These are phyloP conservation scores for Phytopythium oedochilum DNA, from an alignment of 352 stramenopile genomes.

Conservation along the genomic window DNA sequence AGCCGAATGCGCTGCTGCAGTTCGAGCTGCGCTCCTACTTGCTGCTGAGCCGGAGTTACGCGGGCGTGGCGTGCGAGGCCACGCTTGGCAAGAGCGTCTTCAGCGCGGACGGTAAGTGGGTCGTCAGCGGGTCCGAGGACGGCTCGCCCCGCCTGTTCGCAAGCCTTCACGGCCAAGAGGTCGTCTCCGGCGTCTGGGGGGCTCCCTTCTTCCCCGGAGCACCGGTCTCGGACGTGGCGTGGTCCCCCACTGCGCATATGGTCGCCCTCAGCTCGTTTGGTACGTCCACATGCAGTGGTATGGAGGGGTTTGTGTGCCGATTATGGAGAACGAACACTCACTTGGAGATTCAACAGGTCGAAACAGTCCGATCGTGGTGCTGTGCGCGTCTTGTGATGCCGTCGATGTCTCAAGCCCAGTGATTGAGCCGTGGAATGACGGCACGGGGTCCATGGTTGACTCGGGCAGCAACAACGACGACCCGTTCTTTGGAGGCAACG, in stretches of 20 bases:
- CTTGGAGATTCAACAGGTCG: conserved; percentile 17
- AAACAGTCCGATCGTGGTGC: conserved; percentile 55
- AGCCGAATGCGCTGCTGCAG: conserved; percentile 56
- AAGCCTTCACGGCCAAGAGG: conserved; percentile 42
- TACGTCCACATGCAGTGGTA: conserved; percentile 5
- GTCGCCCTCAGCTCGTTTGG: conserved; percentile 61
- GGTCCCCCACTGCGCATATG: conserved; percentile 57
- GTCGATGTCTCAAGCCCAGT: conserved; percentile 10
- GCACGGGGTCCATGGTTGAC: background rate
- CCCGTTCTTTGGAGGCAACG: conserved; percentile 10
- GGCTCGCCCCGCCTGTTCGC: conserved; percentile 48
- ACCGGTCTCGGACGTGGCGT: conserved; percentile 53
- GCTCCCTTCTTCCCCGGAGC: conserved; percentile 43
- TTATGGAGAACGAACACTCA: background rate
- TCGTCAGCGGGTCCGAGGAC: conserved; percentile 59
- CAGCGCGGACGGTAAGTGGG: conserved; percentile 60
- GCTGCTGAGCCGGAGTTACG: conserved; percentile 67
- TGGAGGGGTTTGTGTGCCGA: background rate
- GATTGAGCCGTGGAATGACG: background rate
- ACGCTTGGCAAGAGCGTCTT: conserved; percentile 47
- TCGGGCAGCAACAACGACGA: conserved; percentile 1
- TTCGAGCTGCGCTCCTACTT: conserved; percentile 74
- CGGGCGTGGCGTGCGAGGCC: conserved; percentile 38
- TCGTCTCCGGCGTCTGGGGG: conserved; percentile 48
- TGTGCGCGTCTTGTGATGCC: conserved; percentile 42